These are phyloP conservation scores for Acacia concinna DNA, from an alignment of 331 rosid genomes.

Conservation along the genomic window DNA sequence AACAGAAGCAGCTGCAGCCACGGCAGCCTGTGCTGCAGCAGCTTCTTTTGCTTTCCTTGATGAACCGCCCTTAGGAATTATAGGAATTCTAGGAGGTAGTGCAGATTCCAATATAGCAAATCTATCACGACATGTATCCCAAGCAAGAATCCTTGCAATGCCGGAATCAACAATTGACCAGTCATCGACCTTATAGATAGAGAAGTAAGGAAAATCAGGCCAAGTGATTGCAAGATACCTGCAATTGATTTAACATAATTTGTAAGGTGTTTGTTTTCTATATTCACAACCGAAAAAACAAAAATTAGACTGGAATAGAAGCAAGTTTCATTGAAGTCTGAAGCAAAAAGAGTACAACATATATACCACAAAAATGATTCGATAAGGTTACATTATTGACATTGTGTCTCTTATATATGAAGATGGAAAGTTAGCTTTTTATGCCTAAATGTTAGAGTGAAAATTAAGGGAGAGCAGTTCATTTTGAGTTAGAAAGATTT, in stretches of 20 bases:
- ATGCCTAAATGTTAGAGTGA: not conserved
- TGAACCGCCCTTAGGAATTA: slow-evolving; percentile 80
- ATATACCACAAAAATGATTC: slow-evolving; percentile 10
- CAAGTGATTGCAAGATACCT: slow-evolving; percentile 91
- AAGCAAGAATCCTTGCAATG: slow-evolving; percentile 96
- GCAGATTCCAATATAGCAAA: slow-evolving; percentile 92
- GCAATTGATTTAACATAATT: slow-evolving; percentile 32
- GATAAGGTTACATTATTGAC: not conserved
- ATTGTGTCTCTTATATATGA: slow-evolving; percentile 5
- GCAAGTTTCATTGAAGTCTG: slow-evolving; percentile 1
- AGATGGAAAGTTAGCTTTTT: slow-evolving; percentile 13
- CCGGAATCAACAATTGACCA: slow-evolving; percentile 99
- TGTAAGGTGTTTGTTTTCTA: not conserved
- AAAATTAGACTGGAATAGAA: slow-evolving; percentile 12
- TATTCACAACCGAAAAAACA: not conserved
- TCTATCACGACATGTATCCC: slow-evolving; percentile 98
- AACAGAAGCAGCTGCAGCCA: slow-evolving; percentile 97
- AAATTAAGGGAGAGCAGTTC: slow-evolving; percentile 9
- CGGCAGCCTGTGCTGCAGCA: slow-evolving; percentile 58
- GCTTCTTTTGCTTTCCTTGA: slow-evolving; percentile 94
- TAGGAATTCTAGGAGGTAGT: slow-evolving; percentile 79
- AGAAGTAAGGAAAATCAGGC: slow-evolving; percentile 99
- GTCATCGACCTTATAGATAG: slow-evolving; percentile 86
- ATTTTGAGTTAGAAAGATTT: slow-evolving; percentile 4
- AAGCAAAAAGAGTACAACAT: slow-evolving; percentile 9